Conservation (phyloP, 2,329 filamentous ascomycete genomes). For the Annulohypoxylon truncatum region DNA sequence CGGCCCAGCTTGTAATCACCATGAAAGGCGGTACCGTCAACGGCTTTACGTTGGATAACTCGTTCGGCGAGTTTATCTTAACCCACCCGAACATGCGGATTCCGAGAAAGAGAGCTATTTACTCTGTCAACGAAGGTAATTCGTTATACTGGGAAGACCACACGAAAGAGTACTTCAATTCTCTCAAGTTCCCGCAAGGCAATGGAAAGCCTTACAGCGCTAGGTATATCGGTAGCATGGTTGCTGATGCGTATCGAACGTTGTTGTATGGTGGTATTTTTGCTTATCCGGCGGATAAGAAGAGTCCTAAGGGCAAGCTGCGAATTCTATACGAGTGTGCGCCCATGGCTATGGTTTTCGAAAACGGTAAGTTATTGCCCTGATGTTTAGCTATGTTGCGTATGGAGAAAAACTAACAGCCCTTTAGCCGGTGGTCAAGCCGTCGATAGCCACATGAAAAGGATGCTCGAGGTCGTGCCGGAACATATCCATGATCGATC, state of each 20-base stretch:
- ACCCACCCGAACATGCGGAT: constrained; percentile 95
- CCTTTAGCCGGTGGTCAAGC: constrained; percentile 86
- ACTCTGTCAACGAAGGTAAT: constrained; percentile 99
- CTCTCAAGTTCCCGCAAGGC: constrained; percentile 81
- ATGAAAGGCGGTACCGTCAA: constrained; percentile 94
- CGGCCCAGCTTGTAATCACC: constrained; percentile 94
- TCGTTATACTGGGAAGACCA: constrained; percentile 94
- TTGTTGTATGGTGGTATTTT: constrained; percentile 96
- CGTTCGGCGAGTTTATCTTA: constrained; percentile 97
- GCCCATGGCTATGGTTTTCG: constrained; percentile 98
- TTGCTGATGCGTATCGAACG: constrained; percentile 96
- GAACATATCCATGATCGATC: constrained; percentile 95
- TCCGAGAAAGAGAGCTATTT: constrained; percentile 84
- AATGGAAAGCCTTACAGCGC: constrained; percentile 91
- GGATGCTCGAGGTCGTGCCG: constrained; percentile 89
- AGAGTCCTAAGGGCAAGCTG: constrained; percentile 98
- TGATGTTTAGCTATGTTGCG: neutral
- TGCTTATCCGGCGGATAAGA: constrained; percentile 96
- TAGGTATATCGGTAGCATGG: constrained; percentile 97
- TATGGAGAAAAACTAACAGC: constrained; percentile 47
- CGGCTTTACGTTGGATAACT: constrained; percentile 97
- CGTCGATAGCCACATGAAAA: constrained; percentile 87
- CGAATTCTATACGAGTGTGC: constrained; percentile 98
- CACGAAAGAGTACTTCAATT: constrained; percentile 88
- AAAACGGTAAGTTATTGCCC: constrained; percentile 79